Percentiles rank a stretch among this genome's conserved stretches.
Evolutionary conservation across 768 basidiomycete species (phyloP).

Genomic region (Imleria badia): DNA sequence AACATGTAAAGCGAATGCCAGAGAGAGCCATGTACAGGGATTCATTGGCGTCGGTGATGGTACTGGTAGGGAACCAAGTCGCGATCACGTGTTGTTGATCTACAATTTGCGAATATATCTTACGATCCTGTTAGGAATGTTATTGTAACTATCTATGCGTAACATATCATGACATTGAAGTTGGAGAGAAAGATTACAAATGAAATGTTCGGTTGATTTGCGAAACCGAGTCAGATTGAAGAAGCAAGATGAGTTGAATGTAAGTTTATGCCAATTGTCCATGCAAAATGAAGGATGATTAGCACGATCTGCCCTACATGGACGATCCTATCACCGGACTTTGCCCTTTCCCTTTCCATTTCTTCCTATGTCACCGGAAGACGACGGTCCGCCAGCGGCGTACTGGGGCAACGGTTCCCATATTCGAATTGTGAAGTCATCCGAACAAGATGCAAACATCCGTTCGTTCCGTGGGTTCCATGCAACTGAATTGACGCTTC

Average conservation of each 20-base stretch:
- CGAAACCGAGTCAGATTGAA: slow-evolving; percentile 20
- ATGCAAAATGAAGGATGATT: slow-evolving; percentile 27
- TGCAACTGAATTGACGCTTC: slow-evolving; percentile 92
- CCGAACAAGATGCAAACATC: slow-evolving; percentile 96
- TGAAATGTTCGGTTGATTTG: slow-evolving; percentile 27
- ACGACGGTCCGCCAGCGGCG: slow-evolving; percentile 18
- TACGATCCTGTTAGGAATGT: slow-evolving; percentile 25
- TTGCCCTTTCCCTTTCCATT: slow-evolving; percentile 68
- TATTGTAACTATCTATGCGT: slow-evolving; percentile 31
- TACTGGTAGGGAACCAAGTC: neutral
- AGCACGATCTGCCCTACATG: slow-evolving; percentile 18
- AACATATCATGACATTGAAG: slow-evolving; percentile 28
- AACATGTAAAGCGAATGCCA: slow-evolving; percentile 6
- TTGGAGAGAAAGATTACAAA: slow-evolving; percentile 20
- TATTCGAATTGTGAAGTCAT: slow-evolving; percentile 88
- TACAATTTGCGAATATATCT: slow-evolving; percentile 8
- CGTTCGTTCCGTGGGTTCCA: slow-evolving; percentile 91
- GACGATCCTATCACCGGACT: slow-evolving; percentile 44
- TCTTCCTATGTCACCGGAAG: slow-evolving; percentile 21
- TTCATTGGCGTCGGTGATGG: slow-evolving; percentile 9
- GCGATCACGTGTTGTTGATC: slow-evolving; percentile 26
- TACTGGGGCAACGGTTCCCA: slow-evolving; percentile 59
- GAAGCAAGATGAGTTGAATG: slow-evolving; percentile 28
- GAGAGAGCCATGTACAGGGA: neutral
- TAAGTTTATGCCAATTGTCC: slow-evolving; percentile 27